Evolutionary conservation across 805 yeast genomes (phyloP), one percentile per base, ranked within the genome.

Genomic region (Kazachstania viticola): DNA sequence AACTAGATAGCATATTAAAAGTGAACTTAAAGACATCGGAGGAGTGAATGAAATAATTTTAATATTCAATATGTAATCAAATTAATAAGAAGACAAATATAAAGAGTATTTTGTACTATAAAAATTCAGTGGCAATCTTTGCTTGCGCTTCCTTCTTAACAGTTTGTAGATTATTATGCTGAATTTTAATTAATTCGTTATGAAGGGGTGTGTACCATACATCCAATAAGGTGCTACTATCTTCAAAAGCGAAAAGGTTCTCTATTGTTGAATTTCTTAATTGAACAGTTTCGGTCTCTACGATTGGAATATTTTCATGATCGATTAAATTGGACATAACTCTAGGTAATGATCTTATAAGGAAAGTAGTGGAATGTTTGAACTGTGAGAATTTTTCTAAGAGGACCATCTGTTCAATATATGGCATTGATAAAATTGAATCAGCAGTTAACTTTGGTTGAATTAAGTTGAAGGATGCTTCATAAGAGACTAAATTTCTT

Each of bases 401-500:
- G 13, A 54, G 24, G 7, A 45, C 48, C 56, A 54, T 49, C 33
- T 51, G 56, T 35, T 53, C 58, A 29, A 43, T 28, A 32, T 51
- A 54, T 18, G 58, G 58, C 45, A 54, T 33, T 4, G 30, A 27
- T 19, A 50, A 23, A 9, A 54, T 42, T 3, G 34, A 12, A 9
- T 35, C 40, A 6, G 54, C 31, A 3, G 37, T 40, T 9, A 53
- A 24, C 13, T 41, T 35, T 13, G 29, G 29, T 29, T 44, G 42
- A 8, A 54, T 32, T 11, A 41, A 23, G 3, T 38, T n/a, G 27
- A 54, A 53, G 13, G 45, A 39, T 9, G 35, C 24, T 18, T 37
- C 35, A 28, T 41, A 33, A 1, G 44, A 21, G 1, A 49, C 28
- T 3, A 53, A 14, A 30, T 54, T 54, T 33, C 56, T 42, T n/a